Percentiles rank a stretch among this genome's conserved stretches.
phyloP scores from a whole-genome alignment of 164 flowering plant genomes.

The Aristolochia contorta region DNA sequence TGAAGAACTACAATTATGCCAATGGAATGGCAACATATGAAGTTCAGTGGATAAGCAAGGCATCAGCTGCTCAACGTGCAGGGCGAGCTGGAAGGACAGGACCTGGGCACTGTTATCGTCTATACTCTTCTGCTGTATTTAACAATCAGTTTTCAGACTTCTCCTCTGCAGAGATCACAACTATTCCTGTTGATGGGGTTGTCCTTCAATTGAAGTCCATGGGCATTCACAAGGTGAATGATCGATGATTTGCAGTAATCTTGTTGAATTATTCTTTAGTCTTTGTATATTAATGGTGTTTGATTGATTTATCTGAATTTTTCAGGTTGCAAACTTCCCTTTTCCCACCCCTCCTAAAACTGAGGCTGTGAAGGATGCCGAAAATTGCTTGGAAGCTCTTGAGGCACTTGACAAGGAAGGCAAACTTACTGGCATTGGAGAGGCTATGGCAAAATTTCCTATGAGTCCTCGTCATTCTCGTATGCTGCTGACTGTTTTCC shows the following conservation, averaged over 20 bases:
- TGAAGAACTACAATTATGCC: conserved; percentile 58
- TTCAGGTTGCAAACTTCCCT: conserved; percentile 81
- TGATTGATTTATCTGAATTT: not conserved
- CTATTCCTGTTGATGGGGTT: conserved; percentile 87
- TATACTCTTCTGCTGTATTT: conserved; percentile 84
- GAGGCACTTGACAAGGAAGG: conserved; percentile 73
- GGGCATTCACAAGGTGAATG: conserved; percentile 65
- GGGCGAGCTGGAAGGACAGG: conserved; percentile 99
- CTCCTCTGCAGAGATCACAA: conserved; percentile 71
- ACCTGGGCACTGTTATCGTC: conserved; percentile 94
- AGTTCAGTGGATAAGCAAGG: conserved; percentile 95
- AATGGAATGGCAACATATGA: conserved; percentile 89
- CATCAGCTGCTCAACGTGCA: conserved; percentile 95
- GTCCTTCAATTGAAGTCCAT: conserved; percentile 88
- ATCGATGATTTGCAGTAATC: not conserved
- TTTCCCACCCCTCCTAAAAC: conserved; percentile 90
- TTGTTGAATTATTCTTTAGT: not conserved
- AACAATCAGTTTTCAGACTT: conserved; percentile 59
- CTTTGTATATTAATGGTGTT: too few species aligned
- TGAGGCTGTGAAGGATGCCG: conserved; percentile 62
- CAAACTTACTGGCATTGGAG: conserved; percentile 67
- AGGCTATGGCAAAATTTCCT: conserved; percentile 84
- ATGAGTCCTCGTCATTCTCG: conserved; percentile 98
- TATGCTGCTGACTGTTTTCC: conserved; percentile 85
- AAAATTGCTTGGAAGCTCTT: conserved; percentile 65